Percentiles rank a stretch among this genome's conserved stretches.
Conservation (phyloP, 2,329 filamentous ascomycete species). For the Apiospora hydei region DNA sequence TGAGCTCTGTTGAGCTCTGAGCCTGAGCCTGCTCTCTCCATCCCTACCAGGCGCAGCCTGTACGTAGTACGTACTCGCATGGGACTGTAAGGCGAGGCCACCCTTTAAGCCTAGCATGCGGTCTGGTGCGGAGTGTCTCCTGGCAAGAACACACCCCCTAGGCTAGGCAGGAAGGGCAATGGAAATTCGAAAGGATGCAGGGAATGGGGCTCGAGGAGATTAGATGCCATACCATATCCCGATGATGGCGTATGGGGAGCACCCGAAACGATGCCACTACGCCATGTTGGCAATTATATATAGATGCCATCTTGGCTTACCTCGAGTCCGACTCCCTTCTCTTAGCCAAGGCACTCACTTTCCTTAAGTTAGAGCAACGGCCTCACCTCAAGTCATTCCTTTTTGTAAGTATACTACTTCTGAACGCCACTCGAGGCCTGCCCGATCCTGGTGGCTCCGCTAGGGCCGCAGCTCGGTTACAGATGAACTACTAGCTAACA, state of each 20-base stretch:
- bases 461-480: not conserved
- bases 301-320: constrained; percentile 14
- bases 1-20: not conserved
- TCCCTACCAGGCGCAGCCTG: not conserved
- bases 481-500: not conserved
- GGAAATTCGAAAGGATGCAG: constrained; percentile 10
- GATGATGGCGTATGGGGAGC: not conserved
- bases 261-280: not conserved
- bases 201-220: constrained; percentile 8
- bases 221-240: not conserved
- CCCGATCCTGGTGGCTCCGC: not conserved
- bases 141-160: not conserved
- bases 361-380: constrained; percentile 2
- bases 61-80: not conserved
- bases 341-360: constrained; percentile 13
- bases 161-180: not conserved
- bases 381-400: constrained; percentile 22
- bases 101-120: not conserved
- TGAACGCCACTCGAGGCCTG: too few relatives aligned
- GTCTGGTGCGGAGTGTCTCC: constrained; percentile 10
- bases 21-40: not conserved
- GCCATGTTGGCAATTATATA: constrained; percentile 18
- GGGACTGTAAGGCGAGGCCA: not conserved
- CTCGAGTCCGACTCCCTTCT: not conserved
- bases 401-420: not conserved